These are phyloP conservation scores for Euptelea pleiosperma DNA, from an alignment of 164 flowering plant genomes.

Conservation along the genomic window DNA sequence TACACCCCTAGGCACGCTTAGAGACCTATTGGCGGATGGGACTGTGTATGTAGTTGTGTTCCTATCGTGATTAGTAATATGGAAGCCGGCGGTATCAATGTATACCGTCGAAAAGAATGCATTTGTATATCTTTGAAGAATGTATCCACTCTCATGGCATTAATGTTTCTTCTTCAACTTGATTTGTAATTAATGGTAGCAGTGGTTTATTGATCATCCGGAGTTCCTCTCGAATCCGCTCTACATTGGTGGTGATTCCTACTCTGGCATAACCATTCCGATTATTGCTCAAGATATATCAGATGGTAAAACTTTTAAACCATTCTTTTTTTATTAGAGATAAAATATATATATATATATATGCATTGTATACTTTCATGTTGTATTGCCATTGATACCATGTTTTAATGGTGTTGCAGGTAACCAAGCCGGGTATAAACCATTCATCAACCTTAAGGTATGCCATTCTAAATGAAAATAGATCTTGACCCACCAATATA, in stretches of 20 bases:
- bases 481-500: no score
- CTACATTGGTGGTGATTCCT: slow-evolving; percentile 33
- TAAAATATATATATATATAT: neutral
- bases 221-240: slow-evolving; percentile 25
- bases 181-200: slow-evolving; percentile 1
- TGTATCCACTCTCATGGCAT: no score
- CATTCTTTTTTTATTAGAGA: neutral
- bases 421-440: slow-evolving; percentile 21
- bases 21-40: no score
- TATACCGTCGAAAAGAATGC: no score
- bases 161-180: no score
- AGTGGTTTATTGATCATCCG: slow-evolving; percentile 33
- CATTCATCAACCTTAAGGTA: slow-evolving; percentile 36
- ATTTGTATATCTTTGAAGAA: no score
- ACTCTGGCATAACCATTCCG: slow-evolving; percentile 28
- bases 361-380: no score
- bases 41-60: neutral
- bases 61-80: no score
- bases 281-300: slow-evolving; percentile 19
- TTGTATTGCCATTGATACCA: no score
- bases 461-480: no score
- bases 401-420: slow-evolving; percentile 14
- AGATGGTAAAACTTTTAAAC: slow-evolving; percentile 23
- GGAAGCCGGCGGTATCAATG: no score
- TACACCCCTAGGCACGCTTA: no score